Evolutionary conservation across 345 rosid genomes (phyloP).

Genomic region (Brassica carinata): DNA sequence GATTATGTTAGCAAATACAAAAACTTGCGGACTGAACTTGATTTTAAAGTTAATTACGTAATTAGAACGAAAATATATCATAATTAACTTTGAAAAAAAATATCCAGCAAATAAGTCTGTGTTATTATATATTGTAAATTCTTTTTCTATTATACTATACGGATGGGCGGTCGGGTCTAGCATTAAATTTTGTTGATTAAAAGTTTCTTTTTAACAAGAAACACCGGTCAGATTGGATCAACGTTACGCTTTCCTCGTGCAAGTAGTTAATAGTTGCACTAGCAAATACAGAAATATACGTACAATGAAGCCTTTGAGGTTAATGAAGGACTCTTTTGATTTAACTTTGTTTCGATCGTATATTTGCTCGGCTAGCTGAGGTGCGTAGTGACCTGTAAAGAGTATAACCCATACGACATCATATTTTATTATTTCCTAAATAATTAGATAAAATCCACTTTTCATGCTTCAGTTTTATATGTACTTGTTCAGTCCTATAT

Average conservation of each 20-base stretch:
- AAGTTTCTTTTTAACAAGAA: neutral
- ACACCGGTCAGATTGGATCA: slow-evolving; percentile 7
- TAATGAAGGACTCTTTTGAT: slow-evolving; percentile 40
- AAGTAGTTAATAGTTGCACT: neutral
- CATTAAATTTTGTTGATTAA: neutral
- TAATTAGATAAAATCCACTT: neutral
- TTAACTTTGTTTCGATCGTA: slow-evolving; percentile 51
- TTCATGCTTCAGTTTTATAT: slow-evolving; percentile 4
- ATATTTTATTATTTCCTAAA: neutral
- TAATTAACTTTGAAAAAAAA: neutral
- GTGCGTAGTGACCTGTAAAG: slow-evolving; percentile 60
- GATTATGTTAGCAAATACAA: neutral
- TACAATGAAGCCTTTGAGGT: slow-evolving; percentile 52
- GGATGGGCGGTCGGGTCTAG: neutral
- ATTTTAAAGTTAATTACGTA: neutral
- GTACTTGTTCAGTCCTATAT: neutral
- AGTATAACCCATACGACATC: slow-evolving; percentile 14
- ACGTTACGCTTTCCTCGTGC: slow-evolving; percentile 7
- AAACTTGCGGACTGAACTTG: neutral
- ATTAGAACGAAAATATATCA: neutral
- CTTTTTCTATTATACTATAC: neutral
- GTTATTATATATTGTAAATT: neutral
- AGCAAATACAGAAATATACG: neutral
- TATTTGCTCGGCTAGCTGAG: slow-evolving; percentile 66
- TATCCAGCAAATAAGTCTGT: neutral